Percentiles rank a stretch among this genome's conserved stretches.
Conservation (phyloP, 257 asterid species). For the Solanum neorickii region DNA sequence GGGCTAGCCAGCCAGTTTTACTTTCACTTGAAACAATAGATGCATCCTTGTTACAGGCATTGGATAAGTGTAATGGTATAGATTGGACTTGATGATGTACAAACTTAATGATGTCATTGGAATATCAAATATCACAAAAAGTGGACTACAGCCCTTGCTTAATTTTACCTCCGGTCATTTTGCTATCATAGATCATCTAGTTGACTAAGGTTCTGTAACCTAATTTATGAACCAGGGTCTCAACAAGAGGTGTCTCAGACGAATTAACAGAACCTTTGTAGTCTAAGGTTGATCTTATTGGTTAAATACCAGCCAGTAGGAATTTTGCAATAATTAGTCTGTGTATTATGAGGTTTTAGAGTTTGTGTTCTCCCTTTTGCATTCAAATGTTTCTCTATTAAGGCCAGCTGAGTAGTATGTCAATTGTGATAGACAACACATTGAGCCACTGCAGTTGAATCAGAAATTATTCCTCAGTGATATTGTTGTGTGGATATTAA, state of each 20-base stretch:
- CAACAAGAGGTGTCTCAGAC: background rate
- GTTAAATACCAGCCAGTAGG: background rate
- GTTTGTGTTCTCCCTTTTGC: background rate
- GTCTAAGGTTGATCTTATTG: background rate
- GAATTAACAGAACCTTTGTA: background rate
- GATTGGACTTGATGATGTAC: background rate
- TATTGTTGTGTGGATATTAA: background rate
- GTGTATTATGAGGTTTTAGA: background rate
- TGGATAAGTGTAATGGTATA: background rate
- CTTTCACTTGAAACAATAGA: background rate
- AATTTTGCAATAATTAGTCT: background rate
- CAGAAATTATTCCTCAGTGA: background rate
- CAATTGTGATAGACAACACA: background rate
- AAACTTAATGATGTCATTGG: background rate
- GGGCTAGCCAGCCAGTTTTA: background rate
- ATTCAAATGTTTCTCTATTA: background rate
- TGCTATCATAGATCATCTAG: background rate
- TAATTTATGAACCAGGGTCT: background rate
- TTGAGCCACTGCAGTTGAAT: background rate
- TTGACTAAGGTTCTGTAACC: background rate
- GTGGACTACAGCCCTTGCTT: background rate
- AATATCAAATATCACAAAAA: background rate
- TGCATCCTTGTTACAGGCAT: background rate
- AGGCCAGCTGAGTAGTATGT: background rate
- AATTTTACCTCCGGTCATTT: background rate